Evolutionary conservation across 495 filamentous ascomycete species (phyloP).

Genomic region (Aspergillus olivimuriae): DNA sequence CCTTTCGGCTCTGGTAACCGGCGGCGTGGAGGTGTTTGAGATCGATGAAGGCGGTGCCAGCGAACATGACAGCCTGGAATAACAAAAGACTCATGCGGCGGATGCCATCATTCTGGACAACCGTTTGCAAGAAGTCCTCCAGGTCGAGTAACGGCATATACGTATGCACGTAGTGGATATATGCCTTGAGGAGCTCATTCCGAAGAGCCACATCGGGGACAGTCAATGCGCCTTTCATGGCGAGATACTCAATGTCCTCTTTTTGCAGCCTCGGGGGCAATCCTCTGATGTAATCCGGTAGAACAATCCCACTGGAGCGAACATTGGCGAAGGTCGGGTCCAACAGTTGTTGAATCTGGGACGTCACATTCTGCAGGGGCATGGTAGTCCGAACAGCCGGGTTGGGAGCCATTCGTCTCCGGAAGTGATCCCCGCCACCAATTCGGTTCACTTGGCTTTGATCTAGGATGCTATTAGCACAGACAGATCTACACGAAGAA

Average conservation of each 20-base stretch:
- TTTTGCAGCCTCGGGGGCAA: slow-evolving; percentile 60
- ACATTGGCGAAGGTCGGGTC: slow-evolving; percentile 30
- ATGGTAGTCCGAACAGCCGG: slow-evolving; percentile 32
- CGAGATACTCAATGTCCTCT: slow-evolving; percentile 71
- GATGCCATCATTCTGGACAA: slow-evolving; percentile 58
- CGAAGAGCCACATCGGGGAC: slow-evolving; percentile 61
- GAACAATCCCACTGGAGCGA: slow-evolving; percentile 23
- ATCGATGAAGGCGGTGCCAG: slow-evolving; percentile 70
- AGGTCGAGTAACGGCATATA: slow-evolving; percentile 85
- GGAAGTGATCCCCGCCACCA: slow-evolving; percentile 26
- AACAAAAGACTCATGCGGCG: slow-evolving; percentile 70
- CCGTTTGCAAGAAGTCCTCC: slow-evolving; percentile 61
- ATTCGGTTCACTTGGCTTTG: slow-evolving; percentile 33
- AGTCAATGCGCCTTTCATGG: slow-evolving; percentile 66
- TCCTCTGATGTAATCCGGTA: slow-evolving; percentile 69
- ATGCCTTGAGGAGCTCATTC: slow-evolving; percentile 66
- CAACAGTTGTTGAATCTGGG: slow-evolving; percentile 37
- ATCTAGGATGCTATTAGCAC: slow-evolving; percentile 17
- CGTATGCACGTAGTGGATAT: slow-evolving; percentile 78
- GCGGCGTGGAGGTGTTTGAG: slow-evolving; percentile 59
- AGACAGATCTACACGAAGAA: neutral
- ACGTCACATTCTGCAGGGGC: slow-evolving; percentile 31
- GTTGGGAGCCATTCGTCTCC: slow-evolving; percentile 32
- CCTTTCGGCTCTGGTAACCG: slow-evolving; percentile 64
- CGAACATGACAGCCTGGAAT: slow-evolving; percentile 80